Conservation (phyloP, 2,329 filamentous ascomycete species). For the Mariannaea sp. region DNA sequence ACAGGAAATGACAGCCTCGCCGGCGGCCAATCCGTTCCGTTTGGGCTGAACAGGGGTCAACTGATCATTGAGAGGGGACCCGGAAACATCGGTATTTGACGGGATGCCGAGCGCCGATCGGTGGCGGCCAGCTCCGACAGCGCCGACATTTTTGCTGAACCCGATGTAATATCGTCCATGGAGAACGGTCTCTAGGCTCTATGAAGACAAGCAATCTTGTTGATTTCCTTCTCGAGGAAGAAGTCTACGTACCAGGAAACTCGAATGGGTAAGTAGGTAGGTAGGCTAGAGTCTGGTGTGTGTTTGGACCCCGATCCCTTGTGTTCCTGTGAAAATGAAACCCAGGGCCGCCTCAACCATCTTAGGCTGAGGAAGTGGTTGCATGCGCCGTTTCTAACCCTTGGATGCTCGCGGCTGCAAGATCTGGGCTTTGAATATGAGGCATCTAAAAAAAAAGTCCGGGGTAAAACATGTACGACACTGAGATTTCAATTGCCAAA, state of each 20-base stretch:
- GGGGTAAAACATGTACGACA: neutral
- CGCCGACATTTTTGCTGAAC: neutral
- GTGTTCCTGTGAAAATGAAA: neutral
- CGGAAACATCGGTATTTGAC: neutral
- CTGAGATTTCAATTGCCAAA: neutral
- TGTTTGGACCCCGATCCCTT: no score
- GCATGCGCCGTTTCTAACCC: conserved; percentile 2
- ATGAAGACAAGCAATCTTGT: no score
- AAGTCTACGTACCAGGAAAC: neutral
- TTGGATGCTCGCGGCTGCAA: neutral
- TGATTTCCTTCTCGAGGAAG: neutral
- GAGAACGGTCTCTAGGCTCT: no score
- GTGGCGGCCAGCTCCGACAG: conserved; percentile 2
- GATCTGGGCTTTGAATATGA: conserved; percentile 1
- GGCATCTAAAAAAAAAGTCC: neutral
- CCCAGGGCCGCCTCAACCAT: neutral
- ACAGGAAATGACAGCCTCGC: conserved; percentile 12
- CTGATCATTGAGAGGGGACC: neutral
- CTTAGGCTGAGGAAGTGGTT: conserved; percentile 5
- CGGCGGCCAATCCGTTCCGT: conserved; percentile 1
- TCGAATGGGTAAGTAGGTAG: no score
- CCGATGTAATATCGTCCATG: neutral
- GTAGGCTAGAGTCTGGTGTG: no score
- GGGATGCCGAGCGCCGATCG: conserved; percentile 2
- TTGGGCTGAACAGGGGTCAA: conserved; percentile 2